phyloP scores from a whole-genome alignment of 345 rosid genomes.

The Kernera saxatilis region DNA sequence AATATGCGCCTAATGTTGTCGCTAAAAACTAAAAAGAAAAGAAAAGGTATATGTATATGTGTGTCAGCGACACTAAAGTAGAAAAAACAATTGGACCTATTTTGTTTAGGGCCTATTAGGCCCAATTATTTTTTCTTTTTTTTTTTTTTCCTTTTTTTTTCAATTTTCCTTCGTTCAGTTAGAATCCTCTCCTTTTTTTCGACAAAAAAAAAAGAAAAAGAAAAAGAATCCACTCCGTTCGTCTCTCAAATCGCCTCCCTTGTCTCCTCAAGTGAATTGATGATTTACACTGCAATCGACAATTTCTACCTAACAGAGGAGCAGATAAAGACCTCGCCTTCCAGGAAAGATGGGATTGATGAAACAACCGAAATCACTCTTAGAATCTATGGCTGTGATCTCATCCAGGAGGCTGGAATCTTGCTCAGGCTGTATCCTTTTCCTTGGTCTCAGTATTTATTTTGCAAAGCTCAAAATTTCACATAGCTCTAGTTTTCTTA shows the following conservation, averaged over 20 bases:
- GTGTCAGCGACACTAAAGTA: too few relatives aligned
- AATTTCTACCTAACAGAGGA: constrained; percentile 83
- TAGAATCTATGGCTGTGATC: constrained; percentile 89
- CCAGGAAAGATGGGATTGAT: constrained; percentile 87
- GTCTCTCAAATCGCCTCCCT: neutral
- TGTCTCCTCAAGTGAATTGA: constrained; percentile 20
- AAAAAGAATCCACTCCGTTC: too few relatives aligned
- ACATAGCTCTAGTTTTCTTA: neutral
- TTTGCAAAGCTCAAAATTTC: neutral
- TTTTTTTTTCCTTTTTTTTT: neutral
- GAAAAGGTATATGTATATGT: too few relatives aligned
- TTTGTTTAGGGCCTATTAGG: neutral
- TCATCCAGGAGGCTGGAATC: constrained; percentile 88
- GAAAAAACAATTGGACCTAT: too few relatives aligned
- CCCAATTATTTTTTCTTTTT: neutral
- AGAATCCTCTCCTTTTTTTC: too few relatives aligned
- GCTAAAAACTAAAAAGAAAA: too few relatives aligned
- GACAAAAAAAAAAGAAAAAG: too few relatives aligned
- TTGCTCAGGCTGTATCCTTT: constrained; percentile 73
- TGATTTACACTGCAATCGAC: constrained; percentile 93
- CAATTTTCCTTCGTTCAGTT: too few relatives aligned
- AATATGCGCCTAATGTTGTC: too few relatives aligned
- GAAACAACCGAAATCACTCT: constrained; percentile 68
- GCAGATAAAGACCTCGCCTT: constrained; percentile 62
- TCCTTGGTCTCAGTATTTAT: neutral